These are phyloP conservation scores for Aspergillus calidoustus DNA, from an alignment of 2,329 filamentous ascomycete species.

Conservation along the genomic window DNA sequence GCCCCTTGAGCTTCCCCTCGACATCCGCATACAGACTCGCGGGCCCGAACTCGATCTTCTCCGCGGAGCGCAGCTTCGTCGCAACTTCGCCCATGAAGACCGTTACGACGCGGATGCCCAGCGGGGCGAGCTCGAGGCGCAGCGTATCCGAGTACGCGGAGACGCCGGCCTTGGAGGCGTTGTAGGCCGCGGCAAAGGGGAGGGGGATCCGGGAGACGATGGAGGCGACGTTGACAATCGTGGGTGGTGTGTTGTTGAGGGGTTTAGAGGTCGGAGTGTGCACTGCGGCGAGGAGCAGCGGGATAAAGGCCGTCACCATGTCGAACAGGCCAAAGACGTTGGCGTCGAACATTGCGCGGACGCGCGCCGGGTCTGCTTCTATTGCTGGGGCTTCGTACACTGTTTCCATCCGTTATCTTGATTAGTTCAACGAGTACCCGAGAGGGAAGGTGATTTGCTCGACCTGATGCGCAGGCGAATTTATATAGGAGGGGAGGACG, in stretches of 20 bases:
- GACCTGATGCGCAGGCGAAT: too few species aligned
- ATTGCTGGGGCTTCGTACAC: constrained; percentile 12
- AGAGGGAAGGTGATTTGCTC: too few species aligned
- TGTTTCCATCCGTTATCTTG: neutral
- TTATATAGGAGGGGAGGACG: neutral
- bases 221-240: neutral
- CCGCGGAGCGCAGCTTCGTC: neutral
- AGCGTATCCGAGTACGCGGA: constrained; percentile 2
- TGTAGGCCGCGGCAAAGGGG: constrained; percentile 1
- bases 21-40: neutral
- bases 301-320: constrained; percentile 3
- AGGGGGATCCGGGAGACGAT: neutral
- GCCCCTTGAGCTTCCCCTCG: neutral
- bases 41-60: neutral
- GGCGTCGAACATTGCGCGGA: constrained; percentile 2
- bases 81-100: constrained; percentile 8
- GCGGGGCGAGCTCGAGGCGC: neutral
- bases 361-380: neutral
- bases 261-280: neutral
- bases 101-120: constrained; percentile 1
- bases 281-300: neutral
- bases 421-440: too few species aligned
- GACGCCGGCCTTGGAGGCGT: constrained; percentile 4
- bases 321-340: constrained; percentile 9
- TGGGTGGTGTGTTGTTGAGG: neutral